A percentile compares a stretch with the other conserved stretches of the same genome.
Evolutionary conservation across 2,329 filamentous ascomycete genomes (phyloP).

Genomic region (Pestalotiopsis sp.): DNA sequence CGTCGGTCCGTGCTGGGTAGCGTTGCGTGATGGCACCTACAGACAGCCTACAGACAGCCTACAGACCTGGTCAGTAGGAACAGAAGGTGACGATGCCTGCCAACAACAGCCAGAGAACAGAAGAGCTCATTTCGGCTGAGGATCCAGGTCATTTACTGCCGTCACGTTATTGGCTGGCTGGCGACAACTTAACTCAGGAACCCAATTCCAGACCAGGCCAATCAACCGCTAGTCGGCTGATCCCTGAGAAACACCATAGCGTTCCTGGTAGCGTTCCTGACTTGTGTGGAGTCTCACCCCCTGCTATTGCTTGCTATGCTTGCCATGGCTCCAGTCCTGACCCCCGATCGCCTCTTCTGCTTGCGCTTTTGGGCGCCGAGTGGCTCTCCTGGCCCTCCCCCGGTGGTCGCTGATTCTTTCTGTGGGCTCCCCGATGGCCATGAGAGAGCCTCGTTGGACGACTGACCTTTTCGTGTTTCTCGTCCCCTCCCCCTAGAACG

Average conservation of each 20-base stretch:
- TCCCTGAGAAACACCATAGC: neutral
- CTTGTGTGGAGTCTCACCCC: constrained; percentile 2
- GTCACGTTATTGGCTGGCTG: constrained; percentile 5
- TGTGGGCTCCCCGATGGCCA: neutral
- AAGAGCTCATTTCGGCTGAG: constrained; percentile 11
- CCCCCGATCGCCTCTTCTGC: neutral
- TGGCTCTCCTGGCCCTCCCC: neutral
- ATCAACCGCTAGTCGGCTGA: neutral
- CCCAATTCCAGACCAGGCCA: constrained; percentile 7
- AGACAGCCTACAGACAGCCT: neutral
- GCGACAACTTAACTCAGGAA: constrained; percentile 3
- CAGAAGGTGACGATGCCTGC: neutral
- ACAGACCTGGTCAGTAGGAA: neutral
- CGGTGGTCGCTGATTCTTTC: neutral
- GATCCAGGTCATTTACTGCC: constrained; percentile 1
- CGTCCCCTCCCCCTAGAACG: neutral
- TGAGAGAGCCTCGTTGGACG: neutral
- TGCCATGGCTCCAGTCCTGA: neutral
- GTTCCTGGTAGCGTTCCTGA: neutral
- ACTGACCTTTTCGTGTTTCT: neutral
- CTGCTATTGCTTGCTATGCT: neutral
- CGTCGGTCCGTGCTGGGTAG: neutral
- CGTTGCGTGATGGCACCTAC: neutral
- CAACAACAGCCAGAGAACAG: neutral
- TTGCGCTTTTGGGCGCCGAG: neutral